Evolutionary conservation across 306 rosid genomes (phyloP), one percentile per base, ranked within the genome.

Genomic region (Lotus japonicus): DNA sequence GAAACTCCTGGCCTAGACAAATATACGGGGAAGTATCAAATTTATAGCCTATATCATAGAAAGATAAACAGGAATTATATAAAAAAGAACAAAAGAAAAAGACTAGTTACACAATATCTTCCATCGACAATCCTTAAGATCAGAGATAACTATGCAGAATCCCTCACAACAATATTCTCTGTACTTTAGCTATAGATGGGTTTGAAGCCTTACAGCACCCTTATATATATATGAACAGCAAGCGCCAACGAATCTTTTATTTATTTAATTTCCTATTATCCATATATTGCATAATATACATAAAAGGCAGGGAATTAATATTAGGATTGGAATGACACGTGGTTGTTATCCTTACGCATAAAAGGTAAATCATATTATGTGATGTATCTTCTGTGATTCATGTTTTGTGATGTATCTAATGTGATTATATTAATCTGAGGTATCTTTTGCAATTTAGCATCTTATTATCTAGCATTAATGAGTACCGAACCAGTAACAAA

Each of bases 1-100:
- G 85, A 69, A 39, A 80, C 78, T 42, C 89, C 86, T 6, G 83
- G 76, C 91, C 97, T 91, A 62, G 48, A 78, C 19, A 76, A 50
- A 76, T 41, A 59, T 33, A 68, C 60, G 58, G 14, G 46, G 68
- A 12, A 66, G 51, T 43, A 72, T 75, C 51, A 75, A 60, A 68
- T 31, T 58, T 31, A 73, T 57, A 75, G 33, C 67, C 65, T 66
- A 68, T 15, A 68, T 15, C 36, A 49, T 31, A 71, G 33, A 71
- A 44, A 66, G 58, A 66, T 11, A 76, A 70, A 61, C 52, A 44
- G 52, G 56, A 42, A 66, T 61, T 52, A 19, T 31, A 31, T 5
- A 67, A 17, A 50, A 26, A 33, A n/a, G n/a, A 11, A 14, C 17
- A 31, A 31, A 2, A 31, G n/a, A 31, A 5, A 31, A 31, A 31